Conservation (phyloP, 768 basidiomycete genomes). For the Mycena vitilis region DNA sequence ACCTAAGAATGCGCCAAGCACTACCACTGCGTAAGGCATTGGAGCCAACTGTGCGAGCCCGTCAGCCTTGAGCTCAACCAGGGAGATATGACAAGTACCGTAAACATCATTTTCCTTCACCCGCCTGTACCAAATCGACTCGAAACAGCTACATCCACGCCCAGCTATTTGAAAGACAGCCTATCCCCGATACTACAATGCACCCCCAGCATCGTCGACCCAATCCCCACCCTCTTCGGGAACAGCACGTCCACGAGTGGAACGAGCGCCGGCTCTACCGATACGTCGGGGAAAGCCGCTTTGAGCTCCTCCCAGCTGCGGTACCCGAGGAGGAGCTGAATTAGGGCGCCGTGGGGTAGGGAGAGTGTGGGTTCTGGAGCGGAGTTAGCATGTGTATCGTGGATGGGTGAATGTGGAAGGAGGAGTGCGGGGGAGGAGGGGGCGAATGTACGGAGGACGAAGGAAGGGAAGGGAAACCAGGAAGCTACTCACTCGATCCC, state of each 20-base stretch:
- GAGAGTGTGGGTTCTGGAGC: slow-evolving; percentile 3
- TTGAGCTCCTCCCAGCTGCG: slow-evolving; percentile 8
- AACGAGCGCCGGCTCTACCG: slow-evolving; percentile 2
- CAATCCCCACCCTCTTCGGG: neutral
- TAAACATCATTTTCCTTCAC: too few relatives aligned
- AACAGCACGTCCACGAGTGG: slow-evolving; percentile 27
- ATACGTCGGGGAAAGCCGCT: neutral
- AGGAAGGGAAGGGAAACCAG: neutral
- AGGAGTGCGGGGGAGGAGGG: neutral
- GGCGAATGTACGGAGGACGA: neutral
- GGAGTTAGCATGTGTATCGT: too few relatives aligned
- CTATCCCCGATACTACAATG: neutral
- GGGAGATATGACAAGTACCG: too few relatives aligned
- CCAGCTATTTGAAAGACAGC: neutral
- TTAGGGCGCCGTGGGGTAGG: slow-evolving; percentile 13
- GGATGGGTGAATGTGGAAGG: neutral
- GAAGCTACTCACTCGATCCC: neutral
- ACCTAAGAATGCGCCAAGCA: too few relatives aligned
- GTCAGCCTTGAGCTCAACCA: too few relatives aligned
- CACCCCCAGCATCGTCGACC: slow-evolving; percentile 9
- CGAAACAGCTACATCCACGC: too few relatives aligned
- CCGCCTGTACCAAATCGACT: too few relatives aligned
- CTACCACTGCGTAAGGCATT: too few relatives aligned
- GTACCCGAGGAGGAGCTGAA: slow-evolving; percentile 20
- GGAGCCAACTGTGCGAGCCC: too few relatives aligned